phyloP scores from a whole-genome alignment of 257 asterid species.

The Prunella vulgaris region DNA sequence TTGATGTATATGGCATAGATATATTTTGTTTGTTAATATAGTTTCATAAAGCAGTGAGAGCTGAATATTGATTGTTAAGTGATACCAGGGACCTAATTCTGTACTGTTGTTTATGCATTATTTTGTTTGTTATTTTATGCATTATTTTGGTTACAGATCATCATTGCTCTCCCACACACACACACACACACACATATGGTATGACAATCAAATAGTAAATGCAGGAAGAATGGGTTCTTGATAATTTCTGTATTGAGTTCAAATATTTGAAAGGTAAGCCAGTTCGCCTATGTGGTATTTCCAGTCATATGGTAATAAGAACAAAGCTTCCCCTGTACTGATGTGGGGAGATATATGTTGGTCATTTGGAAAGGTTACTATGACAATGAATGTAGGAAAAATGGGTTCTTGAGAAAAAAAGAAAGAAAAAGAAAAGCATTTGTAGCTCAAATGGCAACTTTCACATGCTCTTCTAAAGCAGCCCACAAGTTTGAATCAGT shows the following conservation, averaged over 20 bases:
- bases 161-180: too few species aligned
- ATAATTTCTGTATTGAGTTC: neutral
- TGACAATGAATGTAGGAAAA: neutral
- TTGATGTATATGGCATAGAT: constrained; percentile 2
- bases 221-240: neutral
- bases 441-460: constrained; percentile 29
- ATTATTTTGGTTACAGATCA: neutral
- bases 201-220: too few species aligned
- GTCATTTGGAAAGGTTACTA: neutral
- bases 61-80: constrained; percentile 10
- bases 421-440: neutral
- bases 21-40: constrained; percentile 22
- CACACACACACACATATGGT: too few species aligned
- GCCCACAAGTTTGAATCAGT: constrained; percentile 54
- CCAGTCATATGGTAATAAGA: neutral
- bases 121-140: neutral
- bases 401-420: neutral
- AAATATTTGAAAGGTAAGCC: neutral
- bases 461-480: constrained; percentile 45
- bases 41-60: neutral
- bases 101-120: constrained; percentile 3
- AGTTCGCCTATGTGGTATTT: neutral
- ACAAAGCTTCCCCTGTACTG: neutral
- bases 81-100: constrained; percentile 9
- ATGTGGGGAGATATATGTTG: neutral